A percentile compares a stretch with the other conserved stretches of the same genome.
Conservation (phyloP, 1,284 basidiomycete genomes). For the Erythrobasidium hasegawianum region DNA sequence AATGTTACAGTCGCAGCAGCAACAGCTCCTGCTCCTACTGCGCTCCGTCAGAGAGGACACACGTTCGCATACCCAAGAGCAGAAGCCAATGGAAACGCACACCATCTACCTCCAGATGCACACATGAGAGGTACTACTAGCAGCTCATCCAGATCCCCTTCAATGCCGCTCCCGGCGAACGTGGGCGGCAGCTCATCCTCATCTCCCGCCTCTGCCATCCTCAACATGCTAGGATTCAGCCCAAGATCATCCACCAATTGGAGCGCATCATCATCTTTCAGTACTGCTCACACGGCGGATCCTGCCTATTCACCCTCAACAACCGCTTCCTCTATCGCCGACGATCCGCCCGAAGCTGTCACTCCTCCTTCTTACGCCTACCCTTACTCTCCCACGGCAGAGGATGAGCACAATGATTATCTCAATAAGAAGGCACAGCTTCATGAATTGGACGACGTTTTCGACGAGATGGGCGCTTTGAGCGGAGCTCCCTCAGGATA, state of each 20-base stretch:
- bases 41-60: slow-evolving; percentile 21
- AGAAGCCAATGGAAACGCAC: slow-evolving; percentile 32
- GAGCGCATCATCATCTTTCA: slow-evolving; percentile 1
- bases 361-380: slow-evolving; percentile 13
- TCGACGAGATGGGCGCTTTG: neutral
- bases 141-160: neutral
- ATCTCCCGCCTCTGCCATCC: slow-evolving; percentile 14
- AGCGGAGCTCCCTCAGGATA: neutral
- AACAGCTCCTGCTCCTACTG: slow-evolving; percentile 1
- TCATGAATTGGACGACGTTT: slow-evolving; percentile 1
- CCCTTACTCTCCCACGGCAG: neutral
- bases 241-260: neutral
- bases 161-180: too few relatives aligned
- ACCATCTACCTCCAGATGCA: slow-evolving; percentile 23
- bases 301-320: slow-evolving; percentile 18
- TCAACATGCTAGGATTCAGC: slow-evolving; percentile 20
- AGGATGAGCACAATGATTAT: neutral
- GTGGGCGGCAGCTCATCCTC: neutral
- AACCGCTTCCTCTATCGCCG: slow-evolving; percentile 13
- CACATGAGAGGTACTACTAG: neutral
- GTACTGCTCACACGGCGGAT: neutral
- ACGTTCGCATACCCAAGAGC: slow-evolving; percentile 18
- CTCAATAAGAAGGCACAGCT: neutral
- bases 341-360: slow-evolving; percentile 25
- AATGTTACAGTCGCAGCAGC: neutral